These are phyloP conservation scores for Aegilops bicornis DNA, from an alignment of 176 grass and related monocot genomes.

Conservation along the genomic window DNA sequence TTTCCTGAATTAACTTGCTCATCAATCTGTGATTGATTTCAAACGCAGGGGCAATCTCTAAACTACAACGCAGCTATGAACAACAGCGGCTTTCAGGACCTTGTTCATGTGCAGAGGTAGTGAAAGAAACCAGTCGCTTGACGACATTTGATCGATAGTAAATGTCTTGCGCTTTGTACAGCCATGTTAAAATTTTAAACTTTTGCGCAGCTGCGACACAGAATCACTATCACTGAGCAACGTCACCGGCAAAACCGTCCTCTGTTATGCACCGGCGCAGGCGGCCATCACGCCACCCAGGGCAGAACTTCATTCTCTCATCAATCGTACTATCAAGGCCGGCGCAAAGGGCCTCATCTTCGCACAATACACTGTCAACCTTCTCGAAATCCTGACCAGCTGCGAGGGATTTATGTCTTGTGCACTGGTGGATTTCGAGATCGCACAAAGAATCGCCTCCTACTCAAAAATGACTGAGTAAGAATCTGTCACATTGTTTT, in stretches of 20 bases:
- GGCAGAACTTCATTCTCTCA: accelerated
- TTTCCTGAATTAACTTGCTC: background rate
- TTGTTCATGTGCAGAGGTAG: slow-evolving; percentile 14
- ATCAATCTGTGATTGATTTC: background rate
- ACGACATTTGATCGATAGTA: background rate
- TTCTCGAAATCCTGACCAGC: background rate
- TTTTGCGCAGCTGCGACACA: background rate
- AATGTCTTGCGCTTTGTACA: no score
- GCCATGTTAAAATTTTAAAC: background rate
- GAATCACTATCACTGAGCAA: background rate
- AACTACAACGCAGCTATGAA: slow-evolving; percentile 12
- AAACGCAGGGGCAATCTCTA: slow-evolving; percentile 45
- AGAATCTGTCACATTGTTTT: background rate
- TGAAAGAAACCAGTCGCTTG: background rate
- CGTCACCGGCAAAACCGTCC: slow-evolving; percentile 15
- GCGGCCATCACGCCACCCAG: background rate
- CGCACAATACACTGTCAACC: background rate
- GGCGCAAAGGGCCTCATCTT: slow-evolving; percentile 26
- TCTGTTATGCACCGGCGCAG: background rate
- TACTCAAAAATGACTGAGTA: background rate
- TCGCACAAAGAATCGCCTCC: background rate
- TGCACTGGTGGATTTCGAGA: slow-evolving; percentile 20
- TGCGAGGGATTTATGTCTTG: background rate
- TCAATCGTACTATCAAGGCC: background rate
- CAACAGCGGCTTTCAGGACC: background rate